A percentile compares a stretch with the other conserved stretches of the same genome.
Evolutionary conservation across 2,329 filamentous ascomycete genomes (phyloP).

Genomic region (Cladosporium oxysporum): DNA sequence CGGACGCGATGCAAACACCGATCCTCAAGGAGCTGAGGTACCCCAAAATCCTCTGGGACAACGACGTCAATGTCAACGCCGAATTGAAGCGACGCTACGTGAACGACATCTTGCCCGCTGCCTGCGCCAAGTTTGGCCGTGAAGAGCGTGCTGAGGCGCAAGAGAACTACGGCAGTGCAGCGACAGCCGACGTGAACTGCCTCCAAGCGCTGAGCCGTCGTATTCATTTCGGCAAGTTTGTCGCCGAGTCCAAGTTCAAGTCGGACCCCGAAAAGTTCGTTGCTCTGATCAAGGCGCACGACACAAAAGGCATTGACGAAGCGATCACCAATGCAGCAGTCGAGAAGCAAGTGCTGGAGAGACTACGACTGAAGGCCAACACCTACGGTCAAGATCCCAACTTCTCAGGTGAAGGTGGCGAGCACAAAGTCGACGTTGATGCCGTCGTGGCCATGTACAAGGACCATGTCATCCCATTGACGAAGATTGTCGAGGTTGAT

Average conservation of each 20-base stretch:
- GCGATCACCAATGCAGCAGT: slow-evolving; percentile 90
- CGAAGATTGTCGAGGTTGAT: slow-evolving; percentile 97
- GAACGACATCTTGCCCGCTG: slow-evolving; percentile 75
- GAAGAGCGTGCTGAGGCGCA: slow-evolving; percentile 73
- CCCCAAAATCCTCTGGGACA: slow-evolving; percentile 81
- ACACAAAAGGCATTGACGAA: slow-evolving; percentile 78
- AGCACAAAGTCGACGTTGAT: slow-evolving; percentile 83
- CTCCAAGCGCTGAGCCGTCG: slow-evolving; percentile 86
- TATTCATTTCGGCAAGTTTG: slow-evolving; percentile 98
- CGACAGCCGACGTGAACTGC: slow-evolving; percentile 85
- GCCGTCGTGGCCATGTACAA: slow-evolving; percentile 88
- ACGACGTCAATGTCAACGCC: slow-evolving; percentile 87
- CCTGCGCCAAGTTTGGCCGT: slow-evolving; percentile 76
- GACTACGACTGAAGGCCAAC: slow-evolving; percentile 82
- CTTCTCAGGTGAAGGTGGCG: slow-evolving; percentile 43
- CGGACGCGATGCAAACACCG: slow-evolving; percentile 72
- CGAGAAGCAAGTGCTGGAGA: slow-evolving; percentile 86
- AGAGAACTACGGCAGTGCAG: slow-evolving; percentile 94
- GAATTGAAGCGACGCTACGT: slow-evolving; percentile 86
- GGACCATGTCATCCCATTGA: slow-evolving; percentile 92
- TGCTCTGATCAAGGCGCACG: slow-evolving; percentile 74
- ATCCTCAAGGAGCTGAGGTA: slow-evolving; percentile 88
- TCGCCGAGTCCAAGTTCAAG: slow-evolving; percentile 92
- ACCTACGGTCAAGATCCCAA: slow-evolving; percentile 93
- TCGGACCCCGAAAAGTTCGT: slow-evolving; percentile 81